Base-by-base conservation (phyloP, 257 asterid species). In the Jacaranda copaia region DNA sequence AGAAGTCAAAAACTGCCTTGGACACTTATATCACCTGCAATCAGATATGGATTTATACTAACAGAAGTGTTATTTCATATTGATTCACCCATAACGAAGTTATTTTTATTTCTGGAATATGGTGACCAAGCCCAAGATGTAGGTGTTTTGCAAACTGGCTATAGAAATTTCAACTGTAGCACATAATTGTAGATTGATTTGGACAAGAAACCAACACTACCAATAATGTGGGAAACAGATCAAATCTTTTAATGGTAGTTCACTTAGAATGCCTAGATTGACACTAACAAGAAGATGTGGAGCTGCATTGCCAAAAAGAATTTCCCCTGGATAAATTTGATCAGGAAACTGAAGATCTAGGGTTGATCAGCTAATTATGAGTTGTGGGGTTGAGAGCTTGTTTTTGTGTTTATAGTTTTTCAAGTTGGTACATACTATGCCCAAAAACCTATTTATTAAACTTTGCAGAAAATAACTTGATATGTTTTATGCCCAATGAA, bases 261-360 rank as follows among this genome's bases (percentile, higher is more conserved):
- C 8, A 9, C 8, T 74, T 48, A 48, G 39, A 62, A 74, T 19
- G 59, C 72, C 16, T 40, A 74, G 14, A 48, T 18, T 74, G 49
- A 14, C 32, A 62, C 19, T 35, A 49, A 12, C 5, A 13, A 74
- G 59, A 39, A n/a, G 42, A 49, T 49, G 48, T 74, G 71, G 48
- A 16, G 42, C 8, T 14, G 36, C 42, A 32, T 48, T 70, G 75
- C n/a, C 62, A 40, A 74, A 74, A 62, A 51, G 19, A 46, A 48
- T 15, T 61, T 6, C 57, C 19, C 38, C 11, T 32, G 70, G 35
- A 72, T 57, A 35, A 61, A 8, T 14, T 48, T 39, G 69, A 12
- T 18, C 11, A 4, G 49, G 53, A 36, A 46, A 18, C 32, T 25
- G n/a, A 43, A 66, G 38, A 11, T 18, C 39, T 40, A 2, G 68